Percentiles rank a stretch among this genome's conserved stretches.
Conservation (phyloP, 1,139 yeast genomes). For the Sugiyamaella xylanicola region DNA sequence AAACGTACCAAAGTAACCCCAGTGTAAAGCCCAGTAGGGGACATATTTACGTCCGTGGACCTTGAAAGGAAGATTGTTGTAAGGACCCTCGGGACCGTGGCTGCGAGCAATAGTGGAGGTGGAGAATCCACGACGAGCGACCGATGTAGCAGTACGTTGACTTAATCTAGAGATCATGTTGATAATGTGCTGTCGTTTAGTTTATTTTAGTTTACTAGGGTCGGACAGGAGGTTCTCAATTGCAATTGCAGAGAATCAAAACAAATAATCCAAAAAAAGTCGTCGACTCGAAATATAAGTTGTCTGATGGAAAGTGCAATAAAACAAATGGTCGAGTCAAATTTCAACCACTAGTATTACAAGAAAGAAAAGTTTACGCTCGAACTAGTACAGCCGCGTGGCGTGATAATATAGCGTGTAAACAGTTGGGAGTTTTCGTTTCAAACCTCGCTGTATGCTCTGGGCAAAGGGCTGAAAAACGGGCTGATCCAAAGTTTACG, state of each 20-base stretch:
- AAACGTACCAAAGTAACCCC: conserved; percentile 67
- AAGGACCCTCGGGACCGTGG: conserved; percentile 78
- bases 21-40: conserved; percentile 80
- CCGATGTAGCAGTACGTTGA: conserved; percentile 30
- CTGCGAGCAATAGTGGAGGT: conserved; percentile 37
- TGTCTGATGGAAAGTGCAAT: conserved; percentile 4
- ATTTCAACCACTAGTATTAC: conserved; percentile 13
- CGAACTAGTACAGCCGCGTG: conserved; percentile 6
- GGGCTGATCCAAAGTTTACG: conserved; percentile 12
- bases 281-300: background rate
- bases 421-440: conserved; percentile 7
- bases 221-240: background rate
- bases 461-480: no score
- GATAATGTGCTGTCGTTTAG: no score
- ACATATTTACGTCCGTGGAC: conserved; percentile 82
- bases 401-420: background rate
- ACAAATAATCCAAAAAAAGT: background rate
- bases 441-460: no score
- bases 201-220: background rate
- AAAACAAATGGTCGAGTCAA: conserved; percentile 1
- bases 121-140: conserved; percentile 39
- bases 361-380: conserved; percentile 5
- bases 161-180: conserved; percentile 32
- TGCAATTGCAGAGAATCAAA: conserved; percentile 1
- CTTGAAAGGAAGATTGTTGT: conserved; percentile 91